Conservation (phyloP, 2,329 filamentous ascomycete genomes). For the Ophiostoma tasmaniense region DNA sequence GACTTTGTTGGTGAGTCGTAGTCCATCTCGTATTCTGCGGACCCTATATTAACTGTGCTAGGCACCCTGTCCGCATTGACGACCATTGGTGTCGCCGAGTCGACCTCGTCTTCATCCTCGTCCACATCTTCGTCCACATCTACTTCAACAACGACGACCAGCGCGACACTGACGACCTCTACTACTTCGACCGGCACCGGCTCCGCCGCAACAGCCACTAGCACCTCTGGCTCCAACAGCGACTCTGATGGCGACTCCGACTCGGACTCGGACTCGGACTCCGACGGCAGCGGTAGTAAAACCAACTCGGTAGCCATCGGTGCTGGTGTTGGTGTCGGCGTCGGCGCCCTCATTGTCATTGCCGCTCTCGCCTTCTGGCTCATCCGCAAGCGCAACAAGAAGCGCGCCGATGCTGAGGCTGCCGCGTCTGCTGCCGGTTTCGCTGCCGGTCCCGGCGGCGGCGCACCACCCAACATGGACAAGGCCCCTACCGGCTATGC, state of each 20-base stretch:
- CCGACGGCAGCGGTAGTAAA: background rate
- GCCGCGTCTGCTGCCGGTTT: conserved; percentile 1
- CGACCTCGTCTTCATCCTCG: conserved; percentile 2
- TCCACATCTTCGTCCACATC: background rate
- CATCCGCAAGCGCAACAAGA: conserved; percentile 9
- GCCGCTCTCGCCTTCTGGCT: conserved; percentile 2
- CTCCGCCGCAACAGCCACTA: background rate
- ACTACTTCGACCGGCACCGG: background rate
- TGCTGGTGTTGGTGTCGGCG: conserved; percentile 14
- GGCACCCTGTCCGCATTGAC: conserved; percentile 13
- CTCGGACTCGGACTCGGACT: too few relatives aligned
- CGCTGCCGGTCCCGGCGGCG: background rate
- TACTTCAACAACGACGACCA: background rate
- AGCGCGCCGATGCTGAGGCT: background rate
- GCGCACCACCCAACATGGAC: background rate
- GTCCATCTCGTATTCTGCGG: too few relatives aligned
- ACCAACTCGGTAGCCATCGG: conserved; percentile 13
- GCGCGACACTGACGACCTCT: background rate
- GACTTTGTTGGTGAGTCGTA: background rate
- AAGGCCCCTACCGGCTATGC: conserved; percentile 9
- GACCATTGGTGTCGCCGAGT: conserved; percentile 21
- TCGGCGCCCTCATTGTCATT: background rate
- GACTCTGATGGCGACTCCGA: background rate
- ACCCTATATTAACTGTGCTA: background rate
- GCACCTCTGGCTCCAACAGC: background rate